Conservation (phyloP, 2,329 filamentous ascomycete species). For the Aureobasidium sp. region DNA sequence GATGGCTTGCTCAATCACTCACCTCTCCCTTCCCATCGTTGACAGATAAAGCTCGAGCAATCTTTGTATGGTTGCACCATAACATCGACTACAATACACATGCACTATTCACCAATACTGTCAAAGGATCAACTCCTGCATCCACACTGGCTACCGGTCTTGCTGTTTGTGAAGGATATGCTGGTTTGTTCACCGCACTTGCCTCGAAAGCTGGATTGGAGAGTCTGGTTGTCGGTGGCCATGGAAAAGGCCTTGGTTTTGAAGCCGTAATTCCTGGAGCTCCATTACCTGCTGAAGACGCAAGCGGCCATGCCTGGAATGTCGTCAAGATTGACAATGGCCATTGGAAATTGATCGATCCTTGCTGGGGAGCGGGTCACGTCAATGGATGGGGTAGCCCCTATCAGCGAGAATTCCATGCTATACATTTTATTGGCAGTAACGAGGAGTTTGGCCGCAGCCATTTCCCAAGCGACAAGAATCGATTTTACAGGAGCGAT, state of each 20-base stretch:
- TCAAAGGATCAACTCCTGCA: conserved; percentile 60
- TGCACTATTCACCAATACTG: conserved; percentile 63
- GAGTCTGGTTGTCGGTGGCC: conserved; percentile 63
- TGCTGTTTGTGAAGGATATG: conserved; percentile 89
- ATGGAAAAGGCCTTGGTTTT: conserved; percentile 82
- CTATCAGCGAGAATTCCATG: conserved; percentile 62
- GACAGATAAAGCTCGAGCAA: conserved; percentile 85
- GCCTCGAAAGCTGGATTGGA: conserved; percentile 73
- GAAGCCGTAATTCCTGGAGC: conserved; percentile 53
- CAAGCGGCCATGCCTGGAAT: conserved; percentile 29
- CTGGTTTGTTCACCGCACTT: conserved; percentile 69
- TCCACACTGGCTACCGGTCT: conserved; percentile 67
- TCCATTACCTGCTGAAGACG: conserved; percentile 51
- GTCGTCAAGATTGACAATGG: conserved; percentile 63
- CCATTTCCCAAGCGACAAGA: conserved; percentile 66
- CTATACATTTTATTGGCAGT: conserved; percentile 49
- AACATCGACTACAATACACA: conserved; percentile 80
- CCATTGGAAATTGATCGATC: conserved; percentile 83
- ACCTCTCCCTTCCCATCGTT: conserved; percentile 75
- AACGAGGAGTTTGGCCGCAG: conserved; percentile 75
- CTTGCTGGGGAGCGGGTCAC: conserved; percentile 86
- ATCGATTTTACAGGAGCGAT: conserved; percentile 67
- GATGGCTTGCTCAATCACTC: conserved; percentile 68
- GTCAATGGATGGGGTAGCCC: conserved; percentile 45
- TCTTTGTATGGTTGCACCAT: conserved; percentile 94